Conservation (phyloP, 768 basidiomycete species). For the Pulveroboletus sp. region DNA sequence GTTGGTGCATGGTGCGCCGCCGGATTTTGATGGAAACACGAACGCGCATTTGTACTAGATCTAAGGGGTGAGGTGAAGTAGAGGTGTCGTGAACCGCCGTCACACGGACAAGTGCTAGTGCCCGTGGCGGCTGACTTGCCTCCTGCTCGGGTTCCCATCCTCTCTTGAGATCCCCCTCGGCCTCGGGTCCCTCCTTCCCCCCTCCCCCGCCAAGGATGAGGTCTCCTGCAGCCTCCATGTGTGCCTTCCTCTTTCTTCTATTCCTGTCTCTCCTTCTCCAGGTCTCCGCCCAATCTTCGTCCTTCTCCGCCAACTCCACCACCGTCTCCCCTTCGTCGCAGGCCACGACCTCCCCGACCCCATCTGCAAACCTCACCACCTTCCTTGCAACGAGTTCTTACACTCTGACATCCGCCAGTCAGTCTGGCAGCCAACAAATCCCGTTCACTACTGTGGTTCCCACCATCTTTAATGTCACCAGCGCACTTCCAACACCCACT, state of each 20-base stretch:
- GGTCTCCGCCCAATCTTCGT: conserved; percentile 39
- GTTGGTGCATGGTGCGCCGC: not conserved
- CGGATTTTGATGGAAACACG: not conserved
- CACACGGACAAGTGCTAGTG: conserved; percentile 13
- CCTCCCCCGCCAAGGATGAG: conserved; percentile 12
- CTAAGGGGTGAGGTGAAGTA: conserved; percentile 3
- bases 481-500: conserved; percentile 48
- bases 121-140: conserved; percentile 30
- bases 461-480: conserved; percentile 59
- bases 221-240: not conserved
- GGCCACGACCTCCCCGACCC: not conserved
- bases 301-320: conserved; percentile 19
- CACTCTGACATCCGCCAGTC: conserved; percentile 45
- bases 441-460: conserved; percentile 54
- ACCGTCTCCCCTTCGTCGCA: conserved; percentile 8
- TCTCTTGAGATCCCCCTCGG: not conserved
- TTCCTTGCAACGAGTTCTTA: conserved; percentile 53
- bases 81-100: conserved; percentile 10
- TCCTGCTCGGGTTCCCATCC: conserved; percentile 3
- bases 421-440: conserved; percentile 46
- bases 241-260: conserved; percentile 20
- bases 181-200: not conserved
- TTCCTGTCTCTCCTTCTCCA: conserved; percentile 27
- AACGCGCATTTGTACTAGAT: not conserved
- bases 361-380: conserved; percentile 40